Evolutionary conservation across 495 filamentous ascomycete species (phyloP).

Genomic region (Geoglossum glabrum): DNA sequence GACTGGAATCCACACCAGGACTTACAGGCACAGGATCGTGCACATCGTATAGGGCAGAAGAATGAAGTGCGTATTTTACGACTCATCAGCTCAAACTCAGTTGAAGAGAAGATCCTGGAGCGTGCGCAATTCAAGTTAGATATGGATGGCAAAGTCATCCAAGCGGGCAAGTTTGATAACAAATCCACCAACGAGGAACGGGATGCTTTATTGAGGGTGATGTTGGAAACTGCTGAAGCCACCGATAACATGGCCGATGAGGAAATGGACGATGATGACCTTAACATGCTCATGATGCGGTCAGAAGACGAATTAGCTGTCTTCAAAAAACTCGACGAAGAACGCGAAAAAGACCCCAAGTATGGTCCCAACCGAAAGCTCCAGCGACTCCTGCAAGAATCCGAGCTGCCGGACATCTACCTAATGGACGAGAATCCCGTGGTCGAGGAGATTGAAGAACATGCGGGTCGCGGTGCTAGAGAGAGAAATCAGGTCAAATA

Average conservation of each 20-base stretch:
- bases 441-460: conserved; percentile 51
- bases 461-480: conserved; percentile 73
- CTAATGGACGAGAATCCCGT: conserved; percentile 67
- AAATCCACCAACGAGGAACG: conserved; percentile 97
- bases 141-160: conserved; percentile 98
- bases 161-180: conserved; percentile 97
- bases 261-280: conserved; percentile 92
- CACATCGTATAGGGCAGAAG: conserved; percentile 98
- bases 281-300: conserved; percentile 50
- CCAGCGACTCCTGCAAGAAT: conserved; percentile 69
- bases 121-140: conserved; percentile 94
- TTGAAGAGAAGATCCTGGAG: conserved; percentile 97
- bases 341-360: conserved; percentile 35
- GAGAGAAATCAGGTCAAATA: conserved; percentile 87
- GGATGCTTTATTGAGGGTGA: conserved; percentile 79
- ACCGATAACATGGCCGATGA: conserved; percentile 71
- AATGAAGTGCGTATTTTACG: conserved; percentile 94
- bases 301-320: conserved; percentile 19
- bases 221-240: conserved; percentile 75
- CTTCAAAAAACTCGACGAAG: conserved; percentile 41
- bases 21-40: conserved; percentile 97
- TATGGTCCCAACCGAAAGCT: conserved; percentile 56
- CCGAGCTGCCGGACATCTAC: conserved; percentile 86
- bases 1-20: conserved; percentile 99
- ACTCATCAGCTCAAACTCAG: conserved; percentile 86